Base-by-base conservation (phyloP, 2,329 filamentous ascomycete genomes). In the Penicillium aurantiogriseum region DNA sequence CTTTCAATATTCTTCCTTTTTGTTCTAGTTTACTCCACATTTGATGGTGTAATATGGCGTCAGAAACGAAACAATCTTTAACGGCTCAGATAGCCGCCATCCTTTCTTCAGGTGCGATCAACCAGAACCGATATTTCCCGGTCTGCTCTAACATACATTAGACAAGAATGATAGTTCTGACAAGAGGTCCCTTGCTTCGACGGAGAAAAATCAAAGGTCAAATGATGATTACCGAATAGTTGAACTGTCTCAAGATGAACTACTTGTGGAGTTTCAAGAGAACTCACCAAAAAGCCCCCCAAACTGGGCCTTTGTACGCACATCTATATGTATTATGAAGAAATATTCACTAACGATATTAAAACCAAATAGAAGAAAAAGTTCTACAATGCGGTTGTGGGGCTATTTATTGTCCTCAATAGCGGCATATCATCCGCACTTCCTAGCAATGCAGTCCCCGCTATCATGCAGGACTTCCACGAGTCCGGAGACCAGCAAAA, bases 361-460 rank as follows among this genome's bases (percentile, higher is more conserved):
- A 9, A 39, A 11, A 42, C 5, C 6, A 25, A 45, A 35, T 56
- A 66, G 65, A 62, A 33, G 21, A 71, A 69, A 50, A 73, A 73
- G 36, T 3, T 71, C 19, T 71, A 68, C 55, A 71, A 68, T 43
- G 63, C 67, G 10, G 40, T 69, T 17, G 58, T 69, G 10, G 63
- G 57, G 1, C 44, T 72, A 3, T 52, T 71, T 6, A 54, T 67
- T 6, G 71, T 75, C 11, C 65, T 77, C 25, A 76, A 76, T 51
- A 74, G 73, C 52, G 74, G 74, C 7, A 63, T 77, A 40, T 70
- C 71, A 4, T 69, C 73, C 5, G 73, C 74, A 5, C 57, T 77
- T 13, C 74, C 75, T 15, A 75, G 73, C 62, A 75, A 75, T 62
- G 73, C 73, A 42, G 68, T 76, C 27, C 68, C 69, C 23, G 66